Percentiles rank a stretch among this genome's conserved stretches.
phyloP scores from a whole-genome alignment of 2,329 filamentous ascomycete species.

The Geosmithia flava region DNA sequence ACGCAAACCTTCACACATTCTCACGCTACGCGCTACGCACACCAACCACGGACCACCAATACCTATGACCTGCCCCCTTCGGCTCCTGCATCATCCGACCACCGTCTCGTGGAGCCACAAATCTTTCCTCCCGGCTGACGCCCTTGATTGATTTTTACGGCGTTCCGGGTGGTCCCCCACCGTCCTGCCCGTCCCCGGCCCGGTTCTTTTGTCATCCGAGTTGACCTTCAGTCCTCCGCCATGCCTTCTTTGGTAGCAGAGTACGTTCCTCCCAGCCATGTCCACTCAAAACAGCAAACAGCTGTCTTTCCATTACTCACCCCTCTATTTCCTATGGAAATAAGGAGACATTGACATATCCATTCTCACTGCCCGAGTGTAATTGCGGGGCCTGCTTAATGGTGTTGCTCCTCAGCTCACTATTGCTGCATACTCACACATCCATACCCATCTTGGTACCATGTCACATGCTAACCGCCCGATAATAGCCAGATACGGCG shows the following conservation, averaged over 20 bases:
- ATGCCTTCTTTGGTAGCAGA: background rate
- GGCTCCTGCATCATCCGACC: background rate
- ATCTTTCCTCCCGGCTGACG: background rate
- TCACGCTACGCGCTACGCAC: background rate
- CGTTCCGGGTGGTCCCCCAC: background rate
- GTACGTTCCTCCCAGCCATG: background rate
- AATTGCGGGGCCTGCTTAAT: slow-evolving; percentile 6
- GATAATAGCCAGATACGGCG: slow-evolving; percentile 46
- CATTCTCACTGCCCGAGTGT: background rate
- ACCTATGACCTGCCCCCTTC: background rate
- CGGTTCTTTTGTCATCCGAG: background rate
- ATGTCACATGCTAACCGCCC: background rate
- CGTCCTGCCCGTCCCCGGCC: background rate
- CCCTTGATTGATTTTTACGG: background rate
- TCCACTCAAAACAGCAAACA: background rate
- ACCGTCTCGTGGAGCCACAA: background rate
- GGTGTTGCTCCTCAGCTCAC: slow-evolving; percentile 22
- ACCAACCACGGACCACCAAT: background rate
- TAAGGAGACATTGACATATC: background rate
- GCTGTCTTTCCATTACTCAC: background rate
- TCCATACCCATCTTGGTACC: slow-evolving; percentile 1
- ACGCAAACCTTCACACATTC: too few relatives aligned
- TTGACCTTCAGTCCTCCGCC: background rate
- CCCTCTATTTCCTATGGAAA: too few relatives aligned
- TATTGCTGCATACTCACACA: background rate